Percentiles rank a stretch among this genome's conserved stretches.
These are phyloP conservation scores for Pseudonitzschia pungens DNA, from an alignment of 108 stramenopile species.

Conservation along the genomic window DNA sequence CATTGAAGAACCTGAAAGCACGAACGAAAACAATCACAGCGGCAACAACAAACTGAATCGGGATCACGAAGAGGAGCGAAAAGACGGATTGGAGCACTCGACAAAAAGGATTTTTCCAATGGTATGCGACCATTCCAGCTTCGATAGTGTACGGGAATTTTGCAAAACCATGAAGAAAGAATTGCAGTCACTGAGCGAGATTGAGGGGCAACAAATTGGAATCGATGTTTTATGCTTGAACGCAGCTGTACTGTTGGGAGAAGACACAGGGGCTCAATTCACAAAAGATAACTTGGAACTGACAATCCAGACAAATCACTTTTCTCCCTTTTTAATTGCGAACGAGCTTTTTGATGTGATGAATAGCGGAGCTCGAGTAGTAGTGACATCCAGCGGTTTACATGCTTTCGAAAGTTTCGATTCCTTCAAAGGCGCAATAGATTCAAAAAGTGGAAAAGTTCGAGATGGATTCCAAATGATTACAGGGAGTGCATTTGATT, in stretches of 20 bases:
- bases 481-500: constrained; percentile 25
- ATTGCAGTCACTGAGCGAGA: constrained; percentile 13
- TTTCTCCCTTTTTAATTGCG: constrained; percentile 61
- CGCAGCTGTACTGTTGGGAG: constrained; percentile 47
- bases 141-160: constrained; percentile 29
- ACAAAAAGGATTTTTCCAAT: constrained; percentile 29
- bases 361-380: constrained; percentile 38
- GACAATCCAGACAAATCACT: constrained; percentile 62
- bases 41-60: background rate
- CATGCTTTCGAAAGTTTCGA: constrained; percentile 20
- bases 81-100: background rate
- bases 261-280: constrained; percentile 19
- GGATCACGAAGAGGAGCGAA: background rate
- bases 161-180: constrained; percentile 17
- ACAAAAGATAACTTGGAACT: constrained; percentile 59
- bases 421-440: constrained; percentile 32
- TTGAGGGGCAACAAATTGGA: constrained; percentile 11
- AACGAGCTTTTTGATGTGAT: constrained; percentile 31
- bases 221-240: constrained; percentile 67
- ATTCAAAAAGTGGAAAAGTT: constrained; percentile 12
- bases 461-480: constrained; percentile 33
- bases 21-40: background rate
- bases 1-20: background rate
- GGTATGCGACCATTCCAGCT: constrained; percentile 42
- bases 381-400: constrained; percentile 45